Percentiles rank a stretch among this genome's conserved stretches.
phyloP scores from a whole-genome alignment of 1,139 yeast species.

The Suhomyces bokatorum region DNA sequence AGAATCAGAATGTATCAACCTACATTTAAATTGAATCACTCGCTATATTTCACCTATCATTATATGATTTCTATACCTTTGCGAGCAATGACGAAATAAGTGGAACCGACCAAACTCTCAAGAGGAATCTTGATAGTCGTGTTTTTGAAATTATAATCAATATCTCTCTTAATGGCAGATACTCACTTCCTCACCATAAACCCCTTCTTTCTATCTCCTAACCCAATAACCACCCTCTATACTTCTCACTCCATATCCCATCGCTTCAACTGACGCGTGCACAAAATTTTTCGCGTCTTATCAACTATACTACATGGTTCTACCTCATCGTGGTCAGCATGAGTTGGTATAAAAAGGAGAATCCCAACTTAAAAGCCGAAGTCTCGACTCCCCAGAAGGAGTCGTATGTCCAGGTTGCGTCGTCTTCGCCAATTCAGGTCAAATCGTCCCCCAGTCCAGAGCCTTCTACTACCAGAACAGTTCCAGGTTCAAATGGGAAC shows the following conservation, averaged over 20 bases:
- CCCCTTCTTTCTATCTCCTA: no score
- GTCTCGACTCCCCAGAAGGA: constrained; percentile 6
- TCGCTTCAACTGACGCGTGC: neutral
- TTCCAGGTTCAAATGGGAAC: neutral
- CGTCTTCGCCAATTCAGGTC: constrained; percentile 19
- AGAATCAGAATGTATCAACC: no score
- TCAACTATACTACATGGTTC: neutral
- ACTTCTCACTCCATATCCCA: no score
- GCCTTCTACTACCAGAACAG: neutral
- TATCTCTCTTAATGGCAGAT: no score
- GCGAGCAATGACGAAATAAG: no score
- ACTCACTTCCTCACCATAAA: no score
- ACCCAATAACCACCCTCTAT: no score
- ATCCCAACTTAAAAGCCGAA: constrained; percentile 16
- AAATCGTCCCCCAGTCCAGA: constrained; percentile 16
- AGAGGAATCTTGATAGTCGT: constrained; percentile 46
- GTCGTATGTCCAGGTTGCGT: constrained; percentile 19
- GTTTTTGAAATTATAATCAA: constrained; percentile 39
- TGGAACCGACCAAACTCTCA: constrained; percentile 28
- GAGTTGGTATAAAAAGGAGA: constrained; percentile 36
- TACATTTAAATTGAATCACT: no score
- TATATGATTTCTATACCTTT: no score
- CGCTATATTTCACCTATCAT: no score
- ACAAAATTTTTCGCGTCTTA: constrained; percentile 6
- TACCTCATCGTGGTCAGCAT: constrained; percentile 15